phyloP scores from a whole-genome alignment of 345 rosid genomes.

The Bretschneidera sinensis region DNA sequence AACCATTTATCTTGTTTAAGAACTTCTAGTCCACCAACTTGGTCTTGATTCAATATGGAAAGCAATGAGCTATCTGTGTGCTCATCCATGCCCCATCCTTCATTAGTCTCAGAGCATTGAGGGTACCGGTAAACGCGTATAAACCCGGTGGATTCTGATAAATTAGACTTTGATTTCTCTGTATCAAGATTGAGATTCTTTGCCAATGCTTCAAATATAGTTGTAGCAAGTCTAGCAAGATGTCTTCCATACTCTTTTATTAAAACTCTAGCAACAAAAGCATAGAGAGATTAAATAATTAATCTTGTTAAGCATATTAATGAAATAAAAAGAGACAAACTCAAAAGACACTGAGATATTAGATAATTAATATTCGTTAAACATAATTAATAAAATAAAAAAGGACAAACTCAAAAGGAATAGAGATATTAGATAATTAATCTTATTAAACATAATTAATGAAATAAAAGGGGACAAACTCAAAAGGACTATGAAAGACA shows the following conservation, averaged over 20 bases:
- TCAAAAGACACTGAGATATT: too few relatives aligned
- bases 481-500: too few relatives aligned
- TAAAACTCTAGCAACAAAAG: slow-evolving; percentile 28
- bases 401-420: too few relatives aligned
- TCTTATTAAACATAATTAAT: too few relatives aligned
- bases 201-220: slow-evolving; percentile 44
- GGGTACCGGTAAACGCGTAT: slow-evolving; percentile 71
- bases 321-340: too few relatives aligned
- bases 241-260: slow-evolving; percentile 70
- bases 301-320: too few relatives aligned
- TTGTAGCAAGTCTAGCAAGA: slow-evolving; percentile 38
- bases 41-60: slow-evolving; percentile 55
- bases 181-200: slow-evolving; percentile 40
- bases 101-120: background rate
- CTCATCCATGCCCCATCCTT: slow-evolving; percentile 47
- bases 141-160: slow-evolving; percentile 52
- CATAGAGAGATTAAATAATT: too few relatives aligned
- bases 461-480: too few relatives aligned
- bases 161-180: slow-evolving; percentile 16
- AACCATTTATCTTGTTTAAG: slow-evolving; percentile 56
- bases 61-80: slow-evolving; percentile 86
- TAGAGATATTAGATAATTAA: too few relatives aligned
- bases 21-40: slow-evolving; percentile 64
- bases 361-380: too few relatives aligned
- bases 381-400: too few relatives aligned